phyloP scores from a whole-genome alignment of 2,329 filamentous ascomycete species.

The Fusarium staphyleae region DNA sequence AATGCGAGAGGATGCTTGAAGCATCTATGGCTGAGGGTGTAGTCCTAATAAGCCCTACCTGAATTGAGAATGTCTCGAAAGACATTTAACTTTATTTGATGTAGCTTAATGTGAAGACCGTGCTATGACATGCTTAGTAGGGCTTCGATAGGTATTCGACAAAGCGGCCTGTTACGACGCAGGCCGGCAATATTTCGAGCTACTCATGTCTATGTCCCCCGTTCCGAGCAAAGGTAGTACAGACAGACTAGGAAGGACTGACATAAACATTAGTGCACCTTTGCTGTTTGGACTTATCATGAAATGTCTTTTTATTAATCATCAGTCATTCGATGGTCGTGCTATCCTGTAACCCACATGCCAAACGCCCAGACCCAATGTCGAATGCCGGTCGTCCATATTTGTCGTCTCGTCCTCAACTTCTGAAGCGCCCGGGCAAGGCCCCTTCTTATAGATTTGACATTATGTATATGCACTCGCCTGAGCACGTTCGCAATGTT shows the following conservation, averaged over 20 bases:
- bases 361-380: constrained; percentile 3
- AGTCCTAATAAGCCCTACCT: constrained; percentile 12
- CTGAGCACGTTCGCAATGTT: not conserved
- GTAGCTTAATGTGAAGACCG: no score
- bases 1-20: constrained; percentile 26
- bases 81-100: not conserved
- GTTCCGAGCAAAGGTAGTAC: no score
- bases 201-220: no score
- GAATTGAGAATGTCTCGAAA: constrained; percentile 6
- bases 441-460: not conserved
- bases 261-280: not conserved
- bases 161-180: no score
- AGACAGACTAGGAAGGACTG: not conserved
- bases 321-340: not conserved
- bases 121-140: constrained; percentile 45
- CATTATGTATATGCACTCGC: not conserved
- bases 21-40: constrained; percentile 15
- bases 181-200: no score
- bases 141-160: no score
- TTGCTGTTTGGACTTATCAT: not conserved
- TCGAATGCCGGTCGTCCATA: constrained; percentile 3
- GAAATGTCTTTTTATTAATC: not conserved
- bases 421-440: not conserved
- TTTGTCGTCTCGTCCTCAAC: constrained; percentile 1
- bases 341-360: not conserved